phyloP scores from a whole-genome alignment of 163 green algal species.

The Scenedesmus sp. region DNA sequence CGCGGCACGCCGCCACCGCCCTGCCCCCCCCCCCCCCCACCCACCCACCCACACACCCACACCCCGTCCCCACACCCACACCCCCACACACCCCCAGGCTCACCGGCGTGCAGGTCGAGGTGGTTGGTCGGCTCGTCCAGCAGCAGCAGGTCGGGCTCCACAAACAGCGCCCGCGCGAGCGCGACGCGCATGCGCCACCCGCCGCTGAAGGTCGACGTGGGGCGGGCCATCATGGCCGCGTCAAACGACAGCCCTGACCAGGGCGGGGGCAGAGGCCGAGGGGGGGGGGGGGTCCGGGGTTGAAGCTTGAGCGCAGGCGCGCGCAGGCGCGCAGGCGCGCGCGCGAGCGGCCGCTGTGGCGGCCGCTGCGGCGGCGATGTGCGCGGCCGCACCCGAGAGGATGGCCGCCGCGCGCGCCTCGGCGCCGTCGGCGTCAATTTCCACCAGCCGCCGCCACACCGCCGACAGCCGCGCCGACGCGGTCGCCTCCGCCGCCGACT shows the following conservation, averaged over 20 bases:
- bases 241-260: conserved; percentile 81
- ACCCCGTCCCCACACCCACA: too few relatives aligned
- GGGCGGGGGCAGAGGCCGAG: neutral
- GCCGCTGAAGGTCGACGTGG: conserved; percentile 73
- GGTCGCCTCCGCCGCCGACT: conserved; percentile 41
- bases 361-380: too few relatives aligned
- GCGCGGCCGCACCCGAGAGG: too few relatives aligned
- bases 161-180: conserved; percentile 91
- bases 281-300: neutral
- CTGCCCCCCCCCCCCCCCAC: too few relatives aligned
- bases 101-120: conserved; percentile 89
- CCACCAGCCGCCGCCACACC: conserved; percentile 78
- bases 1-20: too few relatives aligned
- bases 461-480: conserved; percentile 41
- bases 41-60: too few relatives aligned
- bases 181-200: conserved; percentile 94
- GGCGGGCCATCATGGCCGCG: conserved; percentile 72
- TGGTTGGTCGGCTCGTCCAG: conserved; percentile 92
- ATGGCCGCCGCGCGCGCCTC: conserved; percentile 86
- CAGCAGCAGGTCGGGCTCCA: conserved; percentile 85
- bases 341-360: too few relatives aligned
- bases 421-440: conserved; percentile 92
- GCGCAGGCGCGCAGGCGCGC: too few relatives aligned
- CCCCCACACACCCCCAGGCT: too few relatives aligned
- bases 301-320: neutral